Conservation (phyloP, 495 filamentous ascomycete species). For the Tuber umbilicatum region DNA sequence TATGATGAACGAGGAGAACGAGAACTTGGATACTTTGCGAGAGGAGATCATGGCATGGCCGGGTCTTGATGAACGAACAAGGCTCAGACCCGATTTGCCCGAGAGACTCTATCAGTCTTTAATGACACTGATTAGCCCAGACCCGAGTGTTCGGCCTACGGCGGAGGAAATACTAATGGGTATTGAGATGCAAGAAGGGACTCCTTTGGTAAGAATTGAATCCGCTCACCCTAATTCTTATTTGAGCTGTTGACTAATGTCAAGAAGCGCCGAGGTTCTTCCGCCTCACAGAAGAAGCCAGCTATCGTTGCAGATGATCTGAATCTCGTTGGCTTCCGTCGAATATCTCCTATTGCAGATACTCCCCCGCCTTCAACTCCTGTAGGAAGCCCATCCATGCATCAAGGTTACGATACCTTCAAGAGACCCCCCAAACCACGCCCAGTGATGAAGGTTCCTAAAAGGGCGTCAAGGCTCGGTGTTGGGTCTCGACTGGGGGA, state of each 20-base stretch:
- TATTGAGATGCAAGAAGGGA: slow-evolving; percentile 58
- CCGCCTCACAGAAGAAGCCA: slow-evolving; percentile 29
- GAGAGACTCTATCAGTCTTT: slow-evolving; percentile 79
- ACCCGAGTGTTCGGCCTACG: slow-evolving; percentile 69
- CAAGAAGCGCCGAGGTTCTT: slow-evolving; percentile 41
- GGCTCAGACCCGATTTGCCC: slow-evolving; percentile 72
- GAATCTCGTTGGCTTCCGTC: slow-evolving; percentile 54
- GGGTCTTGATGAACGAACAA: slow-evolving; percentile 70
- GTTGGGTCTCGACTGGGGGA: slow-evolving; percentile 41
- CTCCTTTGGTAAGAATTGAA: slow-evolving; percentile 45
- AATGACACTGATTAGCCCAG: slow-evolving; percentile 68
- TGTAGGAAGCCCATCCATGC: slow-evolving; percentile 31
- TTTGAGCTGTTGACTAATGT: slow-evolving; percentile 46
- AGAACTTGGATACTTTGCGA: slow-evolving; percentile 82
- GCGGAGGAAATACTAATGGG: slow-evolving; percentile 80
- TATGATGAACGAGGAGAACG: slow-evolving; percentile 77
- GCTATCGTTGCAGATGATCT: slow-evolving; percentile 42
- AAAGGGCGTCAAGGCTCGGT: slow-evolving; percentile 37
- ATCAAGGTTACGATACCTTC: slow-evolving; percentile 41
- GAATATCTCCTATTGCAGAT: slow-evolving; percentile 54
- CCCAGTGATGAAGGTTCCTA: slow-evolving; percentile 17
- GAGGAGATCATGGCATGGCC: slow-evolving; percentile 81
- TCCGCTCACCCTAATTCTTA: slow-evolving; percentile 38
- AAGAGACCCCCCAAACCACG: slow-evolving; percentile 25
- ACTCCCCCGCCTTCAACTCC: slow-evolving; percentile 45